Evolutionary conservation across 2,329 filamentous ascomycete species (phyloP), one percentile per base, ranked within the genome.

Genomic region (Fusarium sp.): DNA sequence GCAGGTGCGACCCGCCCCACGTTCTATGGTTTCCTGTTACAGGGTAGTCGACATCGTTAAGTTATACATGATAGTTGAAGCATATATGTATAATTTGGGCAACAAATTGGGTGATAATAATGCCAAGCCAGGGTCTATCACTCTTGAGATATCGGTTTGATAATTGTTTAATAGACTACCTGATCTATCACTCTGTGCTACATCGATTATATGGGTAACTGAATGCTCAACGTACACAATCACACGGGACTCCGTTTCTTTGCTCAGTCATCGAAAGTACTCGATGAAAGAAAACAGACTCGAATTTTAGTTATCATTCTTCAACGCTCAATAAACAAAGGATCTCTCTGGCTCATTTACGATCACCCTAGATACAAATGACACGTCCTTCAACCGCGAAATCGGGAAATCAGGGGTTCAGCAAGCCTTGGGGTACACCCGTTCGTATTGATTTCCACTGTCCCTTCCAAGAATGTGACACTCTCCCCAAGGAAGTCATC

Each of bases 391-490:
- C 30, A 39, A 43, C 53, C 34, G 26, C 6, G 30, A 17, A 49
- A 23, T 67, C 20, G 36, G 51, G 38, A 59, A 39, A 42, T 21
- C 19, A 14, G 12, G 43, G 26, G 19, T 34, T 36, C 40, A 43
- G 20, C 21, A 47, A 43, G 9, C 26, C 26, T 28, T 28, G 26
- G 39, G 23, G 36, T 36, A 36, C 61, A 44, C 39, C 59, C 28
- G 20, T 42, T 46, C 54, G 48, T 14, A 50, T 62, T 66, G 58
- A 68, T 68, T 62, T 66, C 65, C 65, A 68, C 65, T 24, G 14
- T 30, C 28, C n/a, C 48, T 17, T 14, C 17, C 6, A 69, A 66
- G 65, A 69, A 68, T 68, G 65, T 66, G 56, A 43, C 32, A 20
- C 26, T 65, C 34, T 36, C 42, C 32, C 39, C 7, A 14, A 19